Evolutionary conservation across 1,284 basidiomycete genomes (phyloP).

Genomic region (Ustilago loliicola): DNA sequence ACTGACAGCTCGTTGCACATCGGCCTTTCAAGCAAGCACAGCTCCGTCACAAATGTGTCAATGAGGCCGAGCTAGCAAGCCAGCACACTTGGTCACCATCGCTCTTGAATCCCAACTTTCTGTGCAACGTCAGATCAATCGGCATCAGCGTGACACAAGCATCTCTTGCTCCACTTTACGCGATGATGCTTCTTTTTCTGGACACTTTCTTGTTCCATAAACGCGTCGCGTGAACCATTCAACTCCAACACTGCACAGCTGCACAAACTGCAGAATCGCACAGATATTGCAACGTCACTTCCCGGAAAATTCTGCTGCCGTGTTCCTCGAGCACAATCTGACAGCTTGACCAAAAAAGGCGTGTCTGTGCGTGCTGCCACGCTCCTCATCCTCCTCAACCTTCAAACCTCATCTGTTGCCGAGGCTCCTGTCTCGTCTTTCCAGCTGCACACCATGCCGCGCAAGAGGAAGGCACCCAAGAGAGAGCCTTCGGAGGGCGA

Average conservation of each 20-base stretch:
- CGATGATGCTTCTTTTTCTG: background rate
- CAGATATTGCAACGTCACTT: background rate
- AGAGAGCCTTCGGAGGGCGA: conserved; percentile 38
- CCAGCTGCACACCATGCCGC: conserved; percentile 26
- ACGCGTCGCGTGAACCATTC: conserved; percentile 18
- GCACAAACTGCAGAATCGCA: background rate
- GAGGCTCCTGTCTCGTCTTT: background rate
- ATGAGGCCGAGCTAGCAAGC: too few species aligned
- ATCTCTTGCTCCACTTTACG: conserved; percentile 6
- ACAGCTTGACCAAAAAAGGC: background rate
- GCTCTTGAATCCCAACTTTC: too few species aligned
- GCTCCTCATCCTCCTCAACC: background rate
- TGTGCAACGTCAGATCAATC: background rate
- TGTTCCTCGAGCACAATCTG: background rate
- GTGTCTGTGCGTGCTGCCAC: background rate
- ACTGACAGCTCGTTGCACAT: too few species aligned
- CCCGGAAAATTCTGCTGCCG: background rate
- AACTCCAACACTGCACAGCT: too few species aligned
- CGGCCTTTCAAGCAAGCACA: too few species aligned
- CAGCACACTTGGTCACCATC: too few species aligned
- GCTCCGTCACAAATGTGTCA: too few species aligned
- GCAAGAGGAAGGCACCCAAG: conserved; percentile 46
- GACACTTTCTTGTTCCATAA: background rate
- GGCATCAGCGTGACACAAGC: background rate
- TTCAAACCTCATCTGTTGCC: background rate